Conservation (phyloP, 176 grass and related monocot species). For the Musa acuminata region DNA sequence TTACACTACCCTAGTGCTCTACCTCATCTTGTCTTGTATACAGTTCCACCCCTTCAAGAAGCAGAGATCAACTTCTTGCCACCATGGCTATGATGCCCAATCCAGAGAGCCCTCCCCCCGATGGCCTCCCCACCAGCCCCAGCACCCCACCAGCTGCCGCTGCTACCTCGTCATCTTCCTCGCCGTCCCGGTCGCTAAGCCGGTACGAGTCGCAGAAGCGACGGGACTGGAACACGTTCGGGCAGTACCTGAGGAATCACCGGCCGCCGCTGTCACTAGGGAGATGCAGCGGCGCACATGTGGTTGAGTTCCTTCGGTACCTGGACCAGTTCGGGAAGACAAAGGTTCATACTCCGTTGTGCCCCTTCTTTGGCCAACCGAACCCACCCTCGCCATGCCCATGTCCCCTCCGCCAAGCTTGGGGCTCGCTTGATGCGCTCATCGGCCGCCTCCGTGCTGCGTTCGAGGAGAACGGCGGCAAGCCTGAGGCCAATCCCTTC, state of each 20-base stretch:
- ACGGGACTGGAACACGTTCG: slow-evolving; percentile 7
- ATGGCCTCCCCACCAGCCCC: not conserved
- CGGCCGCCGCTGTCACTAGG: not conserved
- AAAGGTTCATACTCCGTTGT: not conserved
- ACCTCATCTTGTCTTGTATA: too few relatives aligned
- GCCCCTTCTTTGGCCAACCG: not conserved
- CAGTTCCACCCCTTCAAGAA: too few relatives aligned
- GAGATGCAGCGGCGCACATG: not conserved
- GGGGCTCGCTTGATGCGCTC: not conserved
- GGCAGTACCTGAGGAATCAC: not conserved
- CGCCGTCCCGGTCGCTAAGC: not conserved
- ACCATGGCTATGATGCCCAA: not conserved
- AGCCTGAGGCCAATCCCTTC: not conserved
- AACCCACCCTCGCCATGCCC: not conserved
- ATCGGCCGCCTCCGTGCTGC: not conserved
- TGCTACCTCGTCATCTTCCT: not conserved
- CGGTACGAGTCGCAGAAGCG: slow-evolving; percentile 11
- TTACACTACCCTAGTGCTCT: too few relatives aligned
- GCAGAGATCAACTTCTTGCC: too few relatives aligned
- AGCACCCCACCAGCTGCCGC: not conserved
- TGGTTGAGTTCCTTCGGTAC: not conserved
- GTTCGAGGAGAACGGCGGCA: not conserved
- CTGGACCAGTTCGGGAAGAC: slow-evolving; percentile 1
- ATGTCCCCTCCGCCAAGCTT: not conserved
- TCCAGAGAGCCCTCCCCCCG: not conserved